Conservation (phyloP, 306 rosid genomes). For the Phaseolus lunatus region DNA sequence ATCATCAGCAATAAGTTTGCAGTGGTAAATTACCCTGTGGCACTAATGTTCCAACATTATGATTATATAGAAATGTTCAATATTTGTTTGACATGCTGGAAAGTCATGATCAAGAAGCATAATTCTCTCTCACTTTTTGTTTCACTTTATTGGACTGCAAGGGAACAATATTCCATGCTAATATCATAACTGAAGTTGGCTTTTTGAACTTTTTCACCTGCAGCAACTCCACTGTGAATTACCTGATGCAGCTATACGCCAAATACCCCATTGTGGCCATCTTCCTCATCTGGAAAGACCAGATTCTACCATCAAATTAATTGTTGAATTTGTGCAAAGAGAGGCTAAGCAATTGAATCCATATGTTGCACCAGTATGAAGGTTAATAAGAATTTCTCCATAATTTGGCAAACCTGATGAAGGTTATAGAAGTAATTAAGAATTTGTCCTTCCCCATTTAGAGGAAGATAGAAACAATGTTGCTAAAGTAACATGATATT, state of each 20-base stretch:
- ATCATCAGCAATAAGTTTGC: conserved; percentile 83
- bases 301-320: conserved; percentile 61
- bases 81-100: conserved; percentile 5
- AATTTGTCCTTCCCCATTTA: conserved; percentile 39
- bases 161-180: conserved; percentile 17
- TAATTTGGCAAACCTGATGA: conserved; percentile 36
- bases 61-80: conserved; percentile 6
- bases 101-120: conserved; percentile 30
- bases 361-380: conserved; percentile 45
- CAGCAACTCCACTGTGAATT: conserved; percentile 87
- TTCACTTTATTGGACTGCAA: conserved; percentile 14
- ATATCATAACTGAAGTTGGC: conserved; percentile 12
- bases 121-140: conserved; percentile 7
- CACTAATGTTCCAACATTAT: conserved; percentile 33
- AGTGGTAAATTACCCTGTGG: conserved; percentile 65
- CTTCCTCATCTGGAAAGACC: conserved; percentile 92
- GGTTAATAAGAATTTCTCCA: no score
- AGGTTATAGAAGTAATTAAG: conserved; percentile 4
- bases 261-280: conserved; percentile 86
- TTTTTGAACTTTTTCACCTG: conserved; percentile 40
- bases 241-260: conserved; percentile 74
- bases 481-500: conserved; percentile 21
- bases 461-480: conserved; percentile 28
- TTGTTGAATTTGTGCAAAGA: conserved; percentile 64
- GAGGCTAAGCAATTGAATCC: conserved; percentile 49